Evolutionary conservation across 306 rosid species (phyloP).

Genomic region (Cucurbita pepo): DNA sequence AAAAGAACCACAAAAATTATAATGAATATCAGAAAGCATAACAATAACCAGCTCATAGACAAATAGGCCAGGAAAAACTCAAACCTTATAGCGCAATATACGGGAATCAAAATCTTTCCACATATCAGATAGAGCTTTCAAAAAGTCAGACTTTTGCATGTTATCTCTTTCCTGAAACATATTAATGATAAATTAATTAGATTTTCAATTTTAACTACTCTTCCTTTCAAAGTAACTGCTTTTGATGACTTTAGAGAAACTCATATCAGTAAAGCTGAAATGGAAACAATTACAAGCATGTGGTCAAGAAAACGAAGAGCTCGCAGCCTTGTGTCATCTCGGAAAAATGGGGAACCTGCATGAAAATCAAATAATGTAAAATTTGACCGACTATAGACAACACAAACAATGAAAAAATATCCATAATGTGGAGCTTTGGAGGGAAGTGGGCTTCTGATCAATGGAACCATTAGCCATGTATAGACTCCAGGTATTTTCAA

Average conservation of each 20-base stretch:
- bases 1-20: neutral
- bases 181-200: slow-evolving; percentile 6
- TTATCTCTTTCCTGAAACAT: slow-evolving; percentile 88
- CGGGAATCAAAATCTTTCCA: slow-evolving; percentile 99
- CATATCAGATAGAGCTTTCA: slow-evolving; percentile 91
- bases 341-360: slow-evolving; percentile 86
- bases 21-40: neutral
- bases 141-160: slow-evolving; percentile 95
- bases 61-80: slow-evolving; percentile 11
- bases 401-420: neutral
- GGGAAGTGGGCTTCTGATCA: neutral
- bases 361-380: slow-evolving; percentile 8
- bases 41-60: neutral
- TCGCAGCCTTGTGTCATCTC: slow-evolving; percentile 91
- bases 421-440: neutral
- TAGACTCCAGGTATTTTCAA: neutral
- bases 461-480: neutral
- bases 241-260: slow-evolving; percentile 5
- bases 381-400: neutral
- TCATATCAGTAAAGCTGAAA: slow-evolving; percentile 14
- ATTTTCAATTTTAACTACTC: neutral
- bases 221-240: neutral
- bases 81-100: slow-evolving; percentile 91
- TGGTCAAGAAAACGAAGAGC: slow-evolving; percentile 98
- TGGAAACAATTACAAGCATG: slow-evolving; percentile 72